These are phyloP conservation scores for Solanum bukasovii DNA, from an alignment of 257 asterid species.

Conservation along the genomic window DNA sequence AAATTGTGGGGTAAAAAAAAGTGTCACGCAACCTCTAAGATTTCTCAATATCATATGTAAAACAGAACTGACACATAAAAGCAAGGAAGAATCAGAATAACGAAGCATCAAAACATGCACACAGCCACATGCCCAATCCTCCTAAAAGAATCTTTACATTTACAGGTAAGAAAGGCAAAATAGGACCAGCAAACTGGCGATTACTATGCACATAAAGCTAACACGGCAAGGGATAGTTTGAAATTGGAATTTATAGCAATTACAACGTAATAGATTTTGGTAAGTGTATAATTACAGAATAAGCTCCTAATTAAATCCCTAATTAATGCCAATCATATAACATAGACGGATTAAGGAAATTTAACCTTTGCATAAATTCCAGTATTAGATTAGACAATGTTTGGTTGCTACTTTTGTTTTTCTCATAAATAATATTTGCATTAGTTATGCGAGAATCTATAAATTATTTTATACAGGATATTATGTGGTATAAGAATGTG, in stretches of 20 bases:
- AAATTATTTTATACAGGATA: neutral
- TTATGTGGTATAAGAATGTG: neutral
- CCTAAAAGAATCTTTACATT: neutral
- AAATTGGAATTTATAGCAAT: neutral
- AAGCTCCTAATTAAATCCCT: neutral
- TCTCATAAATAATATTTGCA: neutral
- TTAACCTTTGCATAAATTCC: neutral
- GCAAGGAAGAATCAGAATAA: neutral
- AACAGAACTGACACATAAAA: neutral
- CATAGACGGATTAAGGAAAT: neutral
- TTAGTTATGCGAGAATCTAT: neutral
- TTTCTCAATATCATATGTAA: neutral
- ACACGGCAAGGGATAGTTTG: neutral
- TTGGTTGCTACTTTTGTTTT: neutral
- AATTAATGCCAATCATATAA: neutral
- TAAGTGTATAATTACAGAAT: neutral
- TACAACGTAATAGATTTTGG: neutral
- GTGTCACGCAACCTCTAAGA: neutral
- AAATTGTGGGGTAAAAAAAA: neutral
- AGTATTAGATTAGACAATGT: neutral
- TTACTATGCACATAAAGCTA: neutral
- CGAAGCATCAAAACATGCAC: neutral
- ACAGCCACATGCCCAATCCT: neutral
- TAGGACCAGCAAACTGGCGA: neutral
- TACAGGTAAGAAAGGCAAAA: neutral